phyloP scores from a whole-genome alignment of 345 rosid genomes.

The Linum usitatissimum region DNA sequence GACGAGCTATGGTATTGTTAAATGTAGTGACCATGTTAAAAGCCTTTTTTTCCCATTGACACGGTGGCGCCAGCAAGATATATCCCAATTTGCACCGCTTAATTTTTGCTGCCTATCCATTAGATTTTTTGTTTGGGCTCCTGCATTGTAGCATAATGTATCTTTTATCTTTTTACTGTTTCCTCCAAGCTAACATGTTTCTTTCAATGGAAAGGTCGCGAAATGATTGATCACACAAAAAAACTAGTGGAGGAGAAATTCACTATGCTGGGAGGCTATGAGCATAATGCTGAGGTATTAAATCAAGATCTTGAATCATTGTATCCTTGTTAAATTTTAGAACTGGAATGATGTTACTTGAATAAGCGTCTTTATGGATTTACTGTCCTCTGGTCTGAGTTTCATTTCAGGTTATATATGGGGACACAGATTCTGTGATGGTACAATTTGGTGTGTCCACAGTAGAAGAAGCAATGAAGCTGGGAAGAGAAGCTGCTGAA shows the following conservation, averaged over 20 bases:
- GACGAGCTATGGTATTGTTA: slow-evolving; percentile 79
- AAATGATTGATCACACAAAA: slow-evolving; percentile 97
- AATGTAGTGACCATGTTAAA: neutral
- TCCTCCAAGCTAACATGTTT: slow-evolving; percentile 17
- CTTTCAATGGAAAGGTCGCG: slow-evolving; percentile 56
- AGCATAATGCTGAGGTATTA: slow-evolving; percentile 76
- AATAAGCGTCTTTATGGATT: neutral
- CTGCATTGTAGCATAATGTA: neutral
- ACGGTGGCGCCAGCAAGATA: neutral
- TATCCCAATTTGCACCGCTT: neutral
- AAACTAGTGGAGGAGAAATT: slow-evolving; percentile 84
- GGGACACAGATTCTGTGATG: slow-evolving; percentile 99
- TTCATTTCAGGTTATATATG: slow-evolving; percentile 69
- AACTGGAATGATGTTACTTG: neutral
- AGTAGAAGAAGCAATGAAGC: slow-evolving; percentile 68
- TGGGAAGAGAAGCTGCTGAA: slow-evolving; percentile 96
- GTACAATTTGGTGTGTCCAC: slow-evolving; percentile 88
- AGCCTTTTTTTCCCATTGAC: neutral
- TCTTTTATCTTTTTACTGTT: slow-evolving; percentile 1
- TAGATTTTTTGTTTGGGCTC: neutral
- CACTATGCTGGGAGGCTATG: slow-evolving; percentile 61
- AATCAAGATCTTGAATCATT: neutral
- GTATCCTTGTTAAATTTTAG: no score
- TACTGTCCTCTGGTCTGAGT: neutral
- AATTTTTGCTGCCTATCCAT: neutral